A percentile compares a stretch with the other conserved stretches of the same genome.
These are phyloP conservation scores for Elaphomyces granulatus DNA, from an alignment of 495 filamentous ascomycete genomes.

Conservation along the genomic window DNA sequence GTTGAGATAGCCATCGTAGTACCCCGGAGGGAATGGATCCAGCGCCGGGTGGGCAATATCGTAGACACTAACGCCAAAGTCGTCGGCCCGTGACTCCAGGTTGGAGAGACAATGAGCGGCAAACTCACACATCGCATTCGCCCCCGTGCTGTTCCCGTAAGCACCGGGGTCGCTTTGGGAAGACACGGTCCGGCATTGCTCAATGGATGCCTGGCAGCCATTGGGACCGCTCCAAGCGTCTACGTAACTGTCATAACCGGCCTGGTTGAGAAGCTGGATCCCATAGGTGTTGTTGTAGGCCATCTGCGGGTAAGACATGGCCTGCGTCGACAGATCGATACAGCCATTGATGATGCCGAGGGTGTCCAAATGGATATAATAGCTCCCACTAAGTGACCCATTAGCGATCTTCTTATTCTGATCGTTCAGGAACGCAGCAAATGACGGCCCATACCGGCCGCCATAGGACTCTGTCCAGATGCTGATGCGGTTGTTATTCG, in stretches of 20 bases:
- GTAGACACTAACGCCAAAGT: constrained; percentile 39
- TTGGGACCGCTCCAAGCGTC: constrained; percentile 35
- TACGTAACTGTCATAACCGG: constrained; percentile 32
- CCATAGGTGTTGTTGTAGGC: constrained; percentile 66
- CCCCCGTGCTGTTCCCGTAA: constrained; percentile 30
- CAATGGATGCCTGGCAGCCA: constrained; percentile 47
- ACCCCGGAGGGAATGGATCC: constrained; percentile 50
- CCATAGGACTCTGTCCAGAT: constrained; percentile 48
- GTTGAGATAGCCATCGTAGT: constrained; percentile 50
- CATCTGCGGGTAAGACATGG: constrained; percentile 49
- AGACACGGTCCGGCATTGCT: constrained; percentile 29
- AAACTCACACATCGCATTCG: constrained; percentile 25
- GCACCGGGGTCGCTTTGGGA: constrained; percentile 29
- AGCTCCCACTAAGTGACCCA: constrained; percentile 18
- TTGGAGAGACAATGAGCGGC: constrained; percentile 28
- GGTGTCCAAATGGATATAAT: constrained; percentile 35
- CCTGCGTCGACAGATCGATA: constrained; percentile 57
- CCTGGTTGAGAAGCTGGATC: constrained; percentile 46
- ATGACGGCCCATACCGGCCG: constrained; percentile 52
- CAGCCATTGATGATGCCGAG: constrained; percentile 55
- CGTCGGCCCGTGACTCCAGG: constrained; percentile 23
- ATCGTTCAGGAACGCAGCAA: constrained; percentile 47
- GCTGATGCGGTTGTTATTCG: constrained; percentile 38
- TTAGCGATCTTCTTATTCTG: constrained; percentile 45
- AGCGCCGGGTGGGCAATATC: constrained; percentile 40